Evolutionary conservation across 1,284 basidiomycete species (phyloP).

Genomic region (Ganoderma lingzhi): DNA sequence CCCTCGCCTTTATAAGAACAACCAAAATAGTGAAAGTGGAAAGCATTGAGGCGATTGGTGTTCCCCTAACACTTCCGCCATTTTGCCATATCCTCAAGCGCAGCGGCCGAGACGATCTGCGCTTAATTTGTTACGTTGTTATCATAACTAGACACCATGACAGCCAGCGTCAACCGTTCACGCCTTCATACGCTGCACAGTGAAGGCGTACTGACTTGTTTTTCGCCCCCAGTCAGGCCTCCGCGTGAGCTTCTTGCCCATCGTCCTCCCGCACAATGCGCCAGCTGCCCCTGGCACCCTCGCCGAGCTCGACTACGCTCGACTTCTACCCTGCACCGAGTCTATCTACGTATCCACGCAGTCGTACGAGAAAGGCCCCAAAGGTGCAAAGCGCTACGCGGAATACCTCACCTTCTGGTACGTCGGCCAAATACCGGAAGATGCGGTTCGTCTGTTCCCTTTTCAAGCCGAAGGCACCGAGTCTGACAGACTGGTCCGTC

Average conservation of each 20-base stretch:
- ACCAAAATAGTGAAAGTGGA: no score
- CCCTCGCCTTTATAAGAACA: not conserved
- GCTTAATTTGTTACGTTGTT: no score
- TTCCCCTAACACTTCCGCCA: not conserved
- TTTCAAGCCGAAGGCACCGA: not conserved
- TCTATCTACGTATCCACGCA: constrained; percentile 53
- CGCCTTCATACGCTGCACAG: not conserved
- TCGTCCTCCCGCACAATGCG: constrained; percentile 48
- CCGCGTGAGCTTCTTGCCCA: constrained; percentile 55
- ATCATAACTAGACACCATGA: no score
- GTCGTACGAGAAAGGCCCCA: constrained; percentile 36
- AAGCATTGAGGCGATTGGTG: not conserved
- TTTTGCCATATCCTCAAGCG: not conserved
- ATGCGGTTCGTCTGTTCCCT: constrained; percentile 53
- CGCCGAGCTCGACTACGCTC: constrained; percentile 4
- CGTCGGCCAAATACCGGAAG: constrained; percentile 55
- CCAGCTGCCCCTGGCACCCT: constrained; percentile 46
- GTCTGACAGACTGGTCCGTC: not conserved
- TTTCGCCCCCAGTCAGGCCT: constrained; percentile 57
- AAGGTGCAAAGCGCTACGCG: constrained; percentile 41
- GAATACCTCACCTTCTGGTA: constrained; percentile 65
- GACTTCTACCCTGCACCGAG: constrained; percentile 48
- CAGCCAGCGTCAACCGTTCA: not conserved
- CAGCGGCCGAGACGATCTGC: no score
- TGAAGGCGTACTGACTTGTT: not conserved